Evolutionary conservation across 805 yeast species (phyloP).

Genomic region (Metschnikowia gruessii): DNA sequence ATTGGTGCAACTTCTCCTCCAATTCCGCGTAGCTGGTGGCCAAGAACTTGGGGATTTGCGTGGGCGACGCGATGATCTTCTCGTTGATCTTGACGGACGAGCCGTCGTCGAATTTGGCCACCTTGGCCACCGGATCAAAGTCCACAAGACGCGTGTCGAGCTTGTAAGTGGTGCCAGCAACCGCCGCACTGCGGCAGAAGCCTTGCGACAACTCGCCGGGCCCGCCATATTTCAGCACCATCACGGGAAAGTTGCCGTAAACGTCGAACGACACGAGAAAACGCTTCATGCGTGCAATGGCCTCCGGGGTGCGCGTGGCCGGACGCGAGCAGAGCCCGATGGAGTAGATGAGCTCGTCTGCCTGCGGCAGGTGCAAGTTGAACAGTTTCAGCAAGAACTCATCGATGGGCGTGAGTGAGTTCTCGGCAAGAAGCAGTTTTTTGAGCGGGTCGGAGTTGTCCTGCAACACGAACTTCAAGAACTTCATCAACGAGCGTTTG

Average conservation of each 20-base stretch:
- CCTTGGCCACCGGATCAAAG: constrained; percentile 62
- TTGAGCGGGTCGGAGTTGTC: constrained; percentile 59
- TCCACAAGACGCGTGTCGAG: constrained; percentile 63
- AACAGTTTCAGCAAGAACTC: constrained; percentile 62
- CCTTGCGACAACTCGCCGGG: constrained; percentile 97
- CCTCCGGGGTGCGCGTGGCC: constrained; percentile 65
- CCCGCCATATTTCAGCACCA: constrained; percentile 91
- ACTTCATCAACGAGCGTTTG: constrained; percentile 85
- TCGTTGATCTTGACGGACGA: constrained; percentile 72
- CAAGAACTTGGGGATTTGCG: constrained; percentile 49
- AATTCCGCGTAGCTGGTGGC: constrained; percentile 40
- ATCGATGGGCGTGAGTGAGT: constrained; percentile 53
- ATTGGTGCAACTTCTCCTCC: constrained; percentile 42
- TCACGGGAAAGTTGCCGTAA: constrained; percentile 91
- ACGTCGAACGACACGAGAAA: constrained; percentile 83
- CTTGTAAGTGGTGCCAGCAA: constrained; percentile 93
- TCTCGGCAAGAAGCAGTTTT: constrained; percentile 54
- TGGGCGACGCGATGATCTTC: constrained; percentile 72
- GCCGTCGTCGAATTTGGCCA: constrained; percentile 75
- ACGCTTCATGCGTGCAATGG: constrained; percentile 76
- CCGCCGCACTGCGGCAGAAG: constrained; percentile 96
- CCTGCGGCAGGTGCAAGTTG: constrained; percentile 69
- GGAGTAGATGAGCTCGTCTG: constrained; percentile 79
- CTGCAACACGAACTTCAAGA: constrained; percentile 76
- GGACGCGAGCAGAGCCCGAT: constrained; percentile 73